Base-by-base conservation (phyloP, 805 yeast genomes). In the Helenozyma baotianmanensis region DNA sequence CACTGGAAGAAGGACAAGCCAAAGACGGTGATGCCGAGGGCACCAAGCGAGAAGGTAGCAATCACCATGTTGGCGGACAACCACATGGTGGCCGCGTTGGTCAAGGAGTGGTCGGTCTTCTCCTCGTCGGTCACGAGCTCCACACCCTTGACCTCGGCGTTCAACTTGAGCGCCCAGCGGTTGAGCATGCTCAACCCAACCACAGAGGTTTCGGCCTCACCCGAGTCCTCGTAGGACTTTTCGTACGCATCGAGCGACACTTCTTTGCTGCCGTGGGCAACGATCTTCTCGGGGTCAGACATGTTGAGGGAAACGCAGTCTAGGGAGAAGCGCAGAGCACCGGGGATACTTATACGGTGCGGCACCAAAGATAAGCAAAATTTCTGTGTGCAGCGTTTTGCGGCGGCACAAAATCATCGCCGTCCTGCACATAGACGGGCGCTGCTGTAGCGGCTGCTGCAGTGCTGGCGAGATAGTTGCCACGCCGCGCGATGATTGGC, bases 71-170 rank as follows among this genome's bases (percentile, higher is more conserved):
- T 87, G 23, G 95, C 94, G 6, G 94, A 82, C 49, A 82, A 72
- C 95, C 96, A 88, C 90, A 88, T 83, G 30, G 89, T 69, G 27
- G 87, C 86, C 19, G 92, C 83, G 44, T 74, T 75, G 62, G 75
- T 65, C 39, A 82, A 53, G 23, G 84, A 78, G 27, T 70, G 71
- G 41, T 80, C 86, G 28, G 73, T 70, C 55, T 85, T 80, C 58
- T 85, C 90, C 27, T 80, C 83, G 40, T 82, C 95, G 7, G 84
- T 77, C 36, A 89, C 74, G 25, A 82, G 69, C 50, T 86, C 95
- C 42, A 89, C 78, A 59, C 96, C 96, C 53, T 82, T 75, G 14
- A 65, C 60, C 48, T 67, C 72, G 14, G 68, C 70, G 34, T 64
- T 65, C 42, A 67, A 42, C 39, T 48, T 52, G 21, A 48, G 47